A percentile compares a stretch with the other conserved stretches of the same genome.
Evolutionary conservation across 305 asterid species (phyloP).

Genomic region (Fraxinus floribunda): DNA sequence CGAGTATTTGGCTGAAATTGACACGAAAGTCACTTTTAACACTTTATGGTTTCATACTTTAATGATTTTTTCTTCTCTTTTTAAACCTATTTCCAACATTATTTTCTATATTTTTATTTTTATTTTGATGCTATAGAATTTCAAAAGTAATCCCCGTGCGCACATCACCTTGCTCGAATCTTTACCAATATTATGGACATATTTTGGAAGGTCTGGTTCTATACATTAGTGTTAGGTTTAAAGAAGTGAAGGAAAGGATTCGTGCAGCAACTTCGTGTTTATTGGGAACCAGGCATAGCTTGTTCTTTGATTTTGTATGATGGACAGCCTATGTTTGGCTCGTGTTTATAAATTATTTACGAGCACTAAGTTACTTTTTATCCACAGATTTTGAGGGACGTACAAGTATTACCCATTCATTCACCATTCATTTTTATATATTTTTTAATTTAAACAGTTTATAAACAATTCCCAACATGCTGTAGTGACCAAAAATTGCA

Average conservation of each 20-base stretch:
- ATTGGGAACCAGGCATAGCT: background rate
- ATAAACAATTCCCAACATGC: background rate
- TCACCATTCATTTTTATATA: background rate
- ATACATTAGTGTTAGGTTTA: background rate
- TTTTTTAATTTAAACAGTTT: background rate
- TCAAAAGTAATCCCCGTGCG: background rate
- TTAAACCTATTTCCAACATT: too few relatives aligned
- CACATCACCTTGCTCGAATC: background rate
- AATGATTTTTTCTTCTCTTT: too few relatives aligned
- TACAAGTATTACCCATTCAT: background rate
- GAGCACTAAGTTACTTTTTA: background rate
- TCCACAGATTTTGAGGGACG: background rate
- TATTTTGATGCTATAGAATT: background rate
- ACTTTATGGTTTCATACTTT: too few relatives aligned
- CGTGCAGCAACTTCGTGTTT: background rate
- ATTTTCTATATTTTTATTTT: background rate
- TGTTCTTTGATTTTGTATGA: background rate
- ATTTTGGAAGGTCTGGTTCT: background rate
- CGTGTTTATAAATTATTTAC: background rate
- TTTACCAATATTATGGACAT: background rate
- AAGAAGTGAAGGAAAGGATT: background rate
- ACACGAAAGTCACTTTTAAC: too few relatives aligned
- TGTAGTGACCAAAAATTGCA: background rate
- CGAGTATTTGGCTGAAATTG: background rate
- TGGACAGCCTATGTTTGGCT: background rate